A percentile compares a stretch with the other conserved stretches of the same genome.
Evolutionary conservation across 1,284 basidiomycete genomes (phyloP).

Genomic region (Boletus subluridellus): DNA sequence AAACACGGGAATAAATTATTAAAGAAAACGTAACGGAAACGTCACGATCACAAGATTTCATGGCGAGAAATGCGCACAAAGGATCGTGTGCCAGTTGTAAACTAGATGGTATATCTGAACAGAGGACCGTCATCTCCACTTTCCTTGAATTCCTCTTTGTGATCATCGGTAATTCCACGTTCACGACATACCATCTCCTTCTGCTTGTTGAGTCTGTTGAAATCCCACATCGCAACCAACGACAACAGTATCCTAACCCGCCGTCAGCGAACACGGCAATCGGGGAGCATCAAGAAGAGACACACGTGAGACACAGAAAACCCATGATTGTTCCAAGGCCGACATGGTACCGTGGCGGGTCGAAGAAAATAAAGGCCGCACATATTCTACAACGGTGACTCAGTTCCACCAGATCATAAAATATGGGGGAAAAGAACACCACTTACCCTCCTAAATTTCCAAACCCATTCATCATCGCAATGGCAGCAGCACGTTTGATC

Average conservation of each 20-base stretch:
- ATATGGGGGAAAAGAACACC: not conserved
- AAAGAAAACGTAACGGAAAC: not conserved
- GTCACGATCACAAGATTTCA: not conserved
- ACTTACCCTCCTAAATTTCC: conserved; percentile 30
- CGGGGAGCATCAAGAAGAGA: not conserved
- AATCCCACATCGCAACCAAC: conserved; percentile 38
- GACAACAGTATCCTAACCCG: conserved; percentile 24
- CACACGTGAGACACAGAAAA: conserved; percentile 26
- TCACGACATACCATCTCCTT: conserved; percentile 29
- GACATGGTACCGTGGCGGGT: conserved; percentile 7
- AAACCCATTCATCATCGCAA: conserved; percentile 54
- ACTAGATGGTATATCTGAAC: conserved; percentile 38
- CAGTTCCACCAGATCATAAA: not conserved
- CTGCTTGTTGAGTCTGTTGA: conserved; percentile 37
- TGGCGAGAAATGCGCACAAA: not conserved
- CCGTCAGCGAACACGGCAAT: not conserved
- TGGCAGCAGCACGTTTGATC: conserved; percentile 46
- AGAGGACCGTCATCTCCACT: conserved; percentile 35
- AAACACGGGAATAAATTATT: not conserved
- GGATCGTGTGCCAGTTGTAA: not conserved
- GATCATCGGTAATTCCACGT: too few relatives aligned
- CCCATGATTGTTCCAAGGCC: conserved; percentile 47
- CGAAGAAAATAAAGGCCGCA: conserved; percentile 2
- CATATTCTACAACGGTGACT: conserved; percentile 34
- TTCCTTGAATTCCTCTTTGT: too few relatives aligned